phyloP scores from a whole-genome alignment of 345 rosid genomes.

The Toxicodendron radicans region DNA sequence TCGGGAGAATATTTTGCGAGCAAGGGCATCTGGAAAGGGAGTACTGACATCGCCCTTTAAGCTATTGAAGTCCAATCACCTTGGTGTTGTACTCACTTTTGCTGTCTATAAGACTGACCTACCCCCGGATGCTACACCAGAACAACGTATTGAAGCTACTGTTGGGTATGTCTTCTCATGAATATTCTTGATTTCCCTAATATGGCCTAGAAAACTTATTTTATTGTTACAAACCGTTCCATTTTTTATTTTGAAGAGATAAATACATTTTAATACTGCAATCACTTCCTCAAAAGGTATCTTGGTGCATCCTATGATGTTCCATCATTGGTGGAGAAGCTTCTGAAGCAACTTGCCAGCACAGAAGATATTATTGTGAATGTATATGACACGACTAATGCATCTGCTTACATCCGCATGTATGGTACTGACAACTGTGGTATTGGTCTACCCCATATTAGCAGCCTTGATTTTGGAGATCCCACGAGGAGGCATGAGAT shows the following conservation, averaged over 20 bases:
- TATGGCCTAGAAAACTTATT: conserved; percentile 4
- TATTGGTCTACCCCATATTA: conserved; percentile 57
- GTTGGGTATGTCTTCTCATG: conserved; percentile 57
- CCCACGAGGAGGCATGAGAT: conserved; percentile 87
- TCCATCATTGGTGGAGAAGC: conserved; percentile 92
- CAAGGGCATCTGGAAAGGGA: conserved; percentile 94
- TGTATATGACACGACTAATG: conserved; percentile 85
- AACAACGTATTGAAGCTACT: conserved; percentile 68
- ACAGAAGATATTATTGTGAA: conserved; percentile 82
- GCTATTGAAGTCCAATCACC: conserved; percentile 86
- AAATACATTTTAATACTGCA: conserved; percentile 10
- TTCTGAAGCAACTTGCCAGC: conserved; percentile 94
- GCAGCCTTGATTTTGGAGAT: conserved; percentile 91
- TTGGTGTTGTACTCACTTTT: conserved; percentile 92
- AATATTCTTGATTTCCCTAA: conserved; percentile 13
- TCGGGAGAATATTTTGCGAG: conserved; percentile 86
- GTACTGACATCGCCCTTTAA: conserved; percentile 95
- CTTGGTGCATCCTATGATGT: conserved; percentile 97
- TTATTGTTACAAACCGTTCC: background rate
- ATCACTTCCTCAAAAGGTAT: conserved; percentile 53
- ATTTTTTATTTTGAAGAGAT: background rate
- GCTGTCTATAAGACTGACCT: conserved; percentile 74
- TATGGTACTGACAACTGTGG: conserved; percentile 71
- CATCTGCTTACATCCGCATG: conserved; percentile 67
- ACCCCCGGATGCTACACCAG: conserved; percentile 68